Conservation (phyloP, 2,329 filamentous ascomycete species). For the Beauveria asiatica region DNA sequence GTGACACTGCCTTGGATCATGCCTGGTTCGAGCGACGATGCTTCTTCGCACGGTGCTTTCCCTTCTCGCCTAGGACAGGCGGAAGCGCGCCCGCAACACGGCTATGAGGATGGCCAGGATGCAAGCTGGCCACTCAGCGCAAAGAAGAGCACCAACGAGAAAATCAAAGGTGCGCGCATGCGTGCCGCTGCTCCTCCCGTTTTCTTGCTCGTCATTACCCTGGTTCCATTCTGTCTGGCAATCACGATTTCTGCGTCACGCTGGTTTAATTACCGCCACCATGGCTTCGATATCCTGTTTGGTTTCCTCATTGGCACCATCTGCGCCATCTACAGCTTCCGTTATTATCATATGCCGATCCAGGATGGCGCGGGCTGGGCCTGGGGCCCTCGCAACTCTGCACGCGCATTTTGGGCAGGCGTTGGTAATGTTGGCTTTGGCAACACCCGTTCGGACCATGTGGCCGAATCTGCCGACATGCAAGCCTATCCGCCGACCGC, state of each 20-base stretch:
- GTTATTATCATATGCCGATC: constrained; percentile 79
- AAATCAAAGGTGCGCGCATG: constrained; percentile 40
- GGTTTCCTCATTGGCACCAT: constrained; percentile 72
- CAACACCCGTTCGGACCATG: constrained; percentile 25
- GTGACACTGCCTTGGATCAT: constrained; percentile 64
- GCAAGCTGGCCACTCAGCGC: constrained; percentile 17
- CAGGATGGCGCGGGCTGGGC: constrained; percentile 71
- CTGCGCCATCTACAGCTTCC: constrained; percentile 66
- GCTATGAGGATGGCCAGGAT: constrained; percentile 28
- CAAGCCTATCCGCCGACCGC: constrained; percentile 3
- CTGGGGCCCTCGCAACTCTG: constrained; percentile 68
- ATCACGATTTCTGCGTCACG: constrained; percentile 79
- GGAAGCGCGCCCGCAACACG: constrained; percentile 19
- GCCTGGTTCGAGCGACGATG: constrained; percentile 36
- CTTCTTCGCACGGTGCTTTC: constrained; percentile 54
- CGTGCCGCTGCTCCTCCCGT: constrained; percentile 75
- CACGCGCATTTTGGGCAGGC: constrained; percentile 71
- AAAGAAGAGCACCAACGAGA: constrained; percentile 22
- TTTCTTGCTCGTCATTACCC: constrained; percentile 62
- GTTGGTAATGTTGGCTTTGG: constrained; percentile 54
- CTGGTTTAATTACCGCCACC: constrained; percentile 82
- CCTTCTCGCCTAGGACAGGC: constrained; percentile 54
- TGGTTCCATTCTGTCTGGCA: constrained; percentile 64
- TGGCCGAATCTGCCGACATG: constrained; percentile 20
- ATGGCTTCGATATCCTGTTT: constrained; percentile 85